phyloP scores from a whole-genome alignment of 129 eudicot species.

The Deinandra increscens region DNA sequence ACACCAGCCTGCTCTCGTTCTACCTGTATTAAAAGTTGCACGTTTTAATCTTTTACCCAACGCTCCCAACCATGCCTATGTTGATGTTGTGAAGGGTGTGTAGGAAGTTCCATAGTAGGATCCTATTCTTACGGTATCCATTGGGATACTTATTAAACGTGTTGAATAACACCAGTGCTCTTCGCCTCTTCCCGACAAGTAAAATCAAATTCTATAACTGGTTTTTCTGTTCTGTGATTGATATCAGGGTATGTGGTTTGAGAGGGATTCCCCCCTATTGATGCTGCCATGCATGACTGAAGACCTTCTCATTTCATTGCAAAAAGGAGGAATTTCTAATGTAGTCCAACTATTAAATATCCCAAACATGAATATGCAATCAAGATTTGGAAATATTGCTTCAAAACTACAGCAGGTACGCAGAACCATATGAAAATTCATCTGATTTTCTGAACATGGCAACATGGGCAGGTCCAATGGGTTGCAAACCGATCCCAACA shows the following conservation, averaged over 20 bases:
- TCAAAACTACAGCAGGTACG: slow-evolving; percentile 70
- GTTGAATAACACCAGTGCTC: not conserved
- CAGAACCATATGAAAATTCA: not conserved
- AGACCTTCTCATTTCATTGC: slow-evolving; percentile 50
- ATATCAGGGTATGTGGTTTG: slow-evolving; percentile 84
- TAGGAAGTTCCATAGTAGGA: not conserved
- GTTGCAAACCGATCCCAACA: too few relatives aligned
- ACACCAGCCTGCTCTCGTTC: not conserved
- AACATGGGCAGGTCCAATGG: not conserved
- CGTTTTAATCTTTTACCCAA: not conserved
- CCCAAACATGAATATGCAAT: slow-evolving; percentile 49
- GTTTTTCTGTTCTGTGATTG: not conserved
- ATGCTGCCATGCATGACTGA: slow-evolving; percentile 91
- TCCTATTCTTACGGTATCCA: not conserved
- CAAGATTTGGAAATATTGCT: slow-evolving; percentile 49
- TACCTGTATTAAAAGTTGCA: not conserved
- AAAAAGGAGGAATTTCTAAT: slow-evolving; percentile 52
- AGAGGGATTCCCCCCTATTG: slow-evolving; percentile 69
- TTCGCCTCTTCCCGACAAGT: not conserved
- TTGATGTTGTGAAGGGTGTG: not conserved
- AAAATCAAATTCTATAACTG: not conserved
- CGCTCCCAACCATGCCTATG: not conserved
- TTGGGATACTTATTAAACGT: slow-evolving; percentile 1
- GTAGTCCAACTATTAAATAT: slow-evolving; percentile 67
- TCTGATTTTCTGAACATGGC: not conserved